A percentile compares a stretch with the other conserved stretches of the same genome.
phyloP scores from a whole-genome alignment of 1,284 basidiomycete species.

The Boletus calvinii region DNA sequence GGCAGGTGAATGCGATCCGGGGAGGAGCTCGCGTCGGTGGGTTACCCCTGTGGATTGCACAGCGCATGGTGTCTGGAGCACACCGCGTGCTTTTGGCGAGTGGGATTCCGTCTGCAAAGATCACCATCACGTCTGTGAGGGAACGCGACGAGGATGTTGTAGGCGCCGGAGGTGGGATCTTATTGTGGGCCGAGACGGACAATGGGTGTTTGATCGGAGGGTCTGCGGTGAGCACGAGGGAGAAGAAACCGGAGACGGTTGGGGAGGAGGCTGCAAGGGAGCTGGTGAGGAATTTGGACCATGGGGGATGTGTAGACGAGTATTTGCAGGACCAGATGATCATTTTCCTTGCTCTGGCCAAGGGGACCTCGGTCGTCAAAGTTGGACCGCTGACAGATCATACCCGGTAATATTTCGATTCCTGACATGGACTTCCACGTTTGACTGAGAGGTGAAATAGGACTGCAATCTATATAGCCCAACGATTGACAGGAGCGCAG shows the following conservation, averaged over 20 bases:
- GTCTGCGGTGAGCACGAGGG: slow-evolving; percentile 57
- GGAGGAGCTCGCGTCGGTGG: slow-evolving; percentile 65
- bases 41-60: slow-evolving; percentile 51
- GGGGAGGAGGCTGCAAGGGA: slow-evolving; percentile 60
- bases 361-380: slow-evolving; percentile 56
- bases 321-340: slow-evolving; percentile 72
- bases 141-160: slow-evolving; percentile 48
- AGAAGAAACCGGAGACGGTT: slow-evolving; percentile 42
- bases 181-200: slow-evolving; percentile 69
- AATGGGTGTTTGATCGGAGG: slow-evolving; percentile 64
- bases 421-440: not conserved
- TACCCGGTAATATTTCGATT: slow-evolving; percentile 47
- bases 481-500: slow-evolving; percentile 60
- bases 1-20: slow-evolving; percentile 46
- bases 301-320: slow-evolving; percentile 70
- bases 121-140: slow-evolving; percentile 40
- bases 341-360: slow-evolving; percentile 68
- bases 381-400: slow-evolving; percentile 60
- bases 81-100: slow-evolving; percentile 36
- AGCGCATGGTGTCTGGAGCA: slow-evolving; percentile 55
- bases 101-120: slow-evolving; percentile 30
- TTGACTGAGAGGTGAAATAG: slow-evolving; percentile 36
- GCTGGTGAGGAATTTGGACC: slow-evolving; percentile 50
- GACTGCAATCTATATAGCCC: slow-evolving; percentile 70
- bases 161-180: slow-evolving; percentile 65